Evolutionary conservation across 371 early-diverging fungal genomes (phyloP), one percentile per base, ranked within the genome.

Genomic region (Coemansia sp.): DNA sequence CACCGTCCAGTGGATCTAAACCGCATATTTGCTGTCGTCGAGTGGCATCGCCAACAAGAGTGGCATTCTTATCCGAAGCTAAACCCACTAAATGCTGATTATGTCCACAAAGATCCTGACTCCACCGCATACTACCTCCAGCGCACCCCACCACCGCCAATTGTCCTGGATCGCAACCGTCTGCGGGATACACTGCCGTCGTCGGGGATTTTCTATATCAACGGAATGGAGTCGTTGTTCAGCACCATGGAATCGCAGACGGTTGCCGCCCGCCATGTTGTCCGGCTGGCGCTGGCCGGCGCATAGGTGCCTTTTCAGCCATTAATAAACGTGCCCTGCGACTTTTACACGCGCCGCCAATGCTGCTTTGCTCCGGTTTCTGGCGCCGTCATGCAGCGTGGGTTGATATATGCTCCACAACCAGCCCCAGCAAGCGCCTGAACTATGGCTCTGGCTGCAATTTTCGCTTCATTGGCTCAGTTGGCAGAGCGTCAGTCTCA

Each of bases 171-270:
- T 43, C 52, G 47, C 4, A 37, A 5, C n/a, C 40, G 40, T 39
- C 2, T 24, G 4, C 43, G 18, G 4, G 16, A 29, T 12, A 24
- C 24, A 24, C 24, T 24, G 24, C 24, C 24, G 24, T 24, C 24
- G 24, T 24, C 24, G 24, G 67, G 61, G 31, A 37, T 67, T 4
- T 67, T 51, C 38, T 67, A 67, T 31, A 55, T 67, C 37, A 62
- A 62, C 14, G 68, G 68, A 24, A 62, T 67, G 62, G 68, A 67
- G 55, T n/a, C 68, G 4, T 29, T 67, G 29, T 62, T 67, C 31
- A 67, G 68, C 44, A 67, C 68, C 3, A 67, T 67, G 68, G 68
- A 67, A 55, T 67, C 68, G 47, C 68, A 67, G 58, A 62, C 68
- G 4, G 68, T 67, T 9, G 68, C 68, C 3, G 68, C 68, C 4